These are phyloP conservation scores for maize (Zea mays) DNA, from an alignment of 176 grass and related monocot genomes.

Conservation along the genomic window Zm-B73-REFERENCE-NAM-5.0 NC_050104.1:71282001-71282500, in stretches of 20 bases:
- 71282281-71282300: neutral
- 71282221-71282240: constrained; percentile 36
- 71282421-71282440: constrained; percentile 36
- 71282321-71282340: constrained; percentile 7
- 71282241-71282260: constrained; percentile 8
- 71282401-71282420: neutral
- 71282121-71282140: neutral
- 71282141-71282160: neutral
- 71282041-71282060: no score
- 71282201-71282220: constrained; percentile 18
- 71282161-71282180: neutral
- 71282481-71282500: constrained; percentile 5
- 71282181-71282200: neutral
- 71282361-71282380: no score
- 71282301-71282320: constrained; percentile 12
- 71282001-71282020: no score
- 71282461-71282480: constrained; percentile 7
- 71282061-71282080: neutral
- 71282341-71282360: constrained; percentile 6
- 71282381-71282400: constrained; percentile 28
- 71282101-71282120: no score
- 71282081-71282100: neutral
- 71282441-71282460: neutral
- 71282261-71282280: constrained; percentile 27
- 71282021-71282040: no score